phyloP scores from a whole-genome alignment of 805 yeast species.

The Nakazawaea molendinolei region DNA sequence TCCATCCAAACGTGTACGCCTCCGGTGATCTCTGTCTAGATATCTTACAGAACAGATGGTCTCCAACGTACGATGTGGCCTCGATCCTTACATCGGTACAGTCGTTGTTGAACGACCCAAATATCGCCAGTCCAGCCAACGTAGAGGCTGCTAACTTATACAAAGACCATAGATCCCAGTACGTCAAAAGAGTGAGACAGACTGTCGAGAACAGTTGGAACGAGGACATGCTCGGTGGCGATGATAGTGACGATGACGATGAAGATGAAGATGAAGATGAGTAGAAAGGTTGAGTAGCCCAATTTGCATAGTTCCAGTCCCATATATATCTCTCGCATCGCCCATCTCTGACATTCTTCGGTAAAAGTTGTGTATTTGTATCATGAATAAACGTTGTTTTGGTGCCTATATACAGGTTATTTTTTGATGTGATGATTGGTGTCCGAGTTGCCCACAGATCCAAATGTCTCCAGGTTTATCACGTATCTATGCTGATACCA shows the following conservation, averaged over 20 bases:
- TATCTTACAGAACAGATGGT: constrained; percentile 95
- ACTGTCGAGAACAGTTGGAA: constrained; percentile 95
- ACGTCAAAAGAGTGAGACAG: constrained; percentile 84
- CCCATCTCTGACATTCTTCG: too few species aligned
- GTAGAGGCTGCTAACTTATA: constrained; percentile 96
- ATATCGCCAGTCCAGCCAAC: constrained; percentile 93
- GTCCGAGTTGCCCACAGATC: too few species aligned
- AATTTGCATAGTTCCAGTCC: neutral
- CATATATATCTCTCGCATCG: neutral
- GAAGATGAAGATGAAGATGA: constrained; percentile 25
- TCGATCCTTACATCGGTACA: constrained; percentile 92
- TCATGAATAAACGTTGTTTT: neutral
- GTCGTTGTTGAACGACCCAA: constrained; percentile 89
- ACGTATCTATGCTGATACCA: too few species aligned
- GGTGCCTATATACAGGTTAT: neutral
- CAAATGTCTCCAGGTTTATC: too few species aligned
- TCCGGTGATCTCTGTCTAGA: constrained; percentile 94
- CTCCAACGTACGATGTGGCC: constrained; percentile 96
- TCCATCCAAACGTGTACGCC: constrained; percentile 96
- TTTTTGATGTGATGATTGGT: constrained; percentile 1
- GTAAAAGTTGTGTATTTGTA: neutral
- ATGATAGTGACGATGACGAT: constrained; percentile 35
- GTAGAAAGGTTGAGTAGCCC: constrained; percentile 6
- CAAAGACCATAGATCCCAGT: constrained; percentile 91
- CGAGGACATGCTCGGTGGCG: constrained; percentile 63